phyloP scores from a whole-genome alignment of 805 yeast genomes.

The Clavispora vitiphila region DNA sequence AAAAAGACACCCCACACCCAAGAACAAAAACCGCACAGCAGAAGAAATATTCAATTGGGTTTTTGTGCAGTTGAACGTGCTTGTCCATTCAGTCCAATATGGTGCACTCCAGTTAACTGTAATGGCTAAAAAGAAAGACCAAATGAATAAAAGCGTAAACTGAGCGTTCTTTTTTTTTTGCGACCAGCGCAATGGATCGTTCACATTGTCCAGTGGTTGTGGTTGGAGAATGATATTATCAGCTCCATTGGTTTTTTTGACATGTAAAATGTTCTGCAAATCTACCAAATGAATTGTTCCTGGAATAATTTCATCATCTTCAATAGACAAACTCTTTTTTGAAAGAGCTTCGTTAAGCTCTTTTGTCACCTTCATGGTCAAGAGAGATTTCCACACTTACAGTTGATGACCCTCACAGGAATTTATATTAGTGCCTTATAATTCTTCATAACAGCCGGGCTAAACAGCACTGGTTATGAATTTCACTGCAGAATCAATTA shows the following conservation, averaged over 20 bases:
- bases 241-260: constrained; percentile 6
- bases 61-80: constrained; percentile 26
- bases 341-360: constrained; percentile 4
- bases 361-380: no score
- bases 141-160: constrained; percentile 23
- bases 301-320: constrained; percentile 9
- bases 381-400: no score
- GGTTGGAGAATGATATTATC: constrained; percentile 28
- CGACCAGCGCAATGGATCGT: constrained; percentile 33
- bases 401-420: no score
- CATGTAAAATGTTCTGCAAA: constrained; percentile 5
- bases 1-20: constrained; percentile 37
- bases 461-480: no score
- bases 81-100: constrained; percentile 29
- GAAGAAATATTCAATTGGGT: constrained; percentile 44
- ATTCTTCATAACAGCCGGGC: no score
- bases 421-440: no score
- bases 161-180: constrained; percentile 25
- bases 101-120: constrained; percentile 32
- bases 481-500: no score
- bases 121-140: constrained; percentile 29
- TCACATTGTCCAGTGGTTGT: constrained; percentile 29
- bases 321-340: constrained; percentile 4
- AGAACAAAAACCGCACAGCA: constrained; percentile 47
- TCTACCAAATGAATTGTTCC: constrained; percentile 15